Conservation (phyloP, 2,329 filamentous ascomycete species). For the Cladosporium sphaerospermum region DNA sequence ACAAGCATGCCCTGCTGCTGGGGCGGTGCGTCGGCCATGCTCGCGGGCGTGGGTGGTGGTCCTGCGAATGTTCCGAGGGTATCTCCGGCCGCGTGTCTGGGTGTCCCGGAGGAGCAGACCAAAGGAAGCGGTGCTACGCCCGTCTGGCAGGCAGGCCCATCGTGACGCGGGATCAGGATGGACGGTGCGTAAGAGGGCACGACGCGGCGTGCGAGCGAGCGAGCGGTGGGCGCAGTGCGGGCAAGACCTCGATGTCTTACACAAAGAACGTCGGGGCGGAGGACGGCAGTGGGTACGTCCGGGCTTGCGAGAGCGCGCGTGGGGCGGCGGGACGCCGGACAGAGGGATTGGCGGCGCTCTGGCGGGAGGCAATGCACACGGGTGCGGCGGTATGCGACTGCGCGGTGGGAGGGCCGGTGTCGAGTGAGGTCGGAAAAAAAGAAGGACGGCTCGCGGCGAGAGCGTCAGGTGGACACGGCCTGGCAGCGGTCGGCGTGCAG, state of each 20-base stretch:
- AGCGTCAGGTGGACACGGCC: neutral
- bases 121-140: slow-evolving; percentile 9
- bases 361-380: neutral
- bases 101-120: slow-evolving; percentile 10
- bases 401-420: neutral
- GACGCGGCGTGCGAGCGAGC: slow-evolving; percentile 2
- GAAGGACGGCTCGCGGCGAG: neutral
- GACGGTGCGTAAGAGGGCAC: slow-evolving; percentile 3
- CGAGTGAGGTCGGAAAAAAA: neutral
- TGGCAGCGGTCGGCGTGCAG: neutral
- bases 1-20: slow-evolving; percentile 29
- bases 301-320: neutral
- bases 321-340: neutral
- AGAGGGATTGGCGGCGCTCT: neutral
- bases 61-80: neutral
- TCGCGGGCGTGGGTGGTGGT: neutral
- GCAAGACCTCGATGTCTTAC: slow-evolving; percentile 11
- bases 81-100: slow-evolving; percentile 4
- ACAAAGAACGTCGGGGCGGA: slow-evolving; percentile 6
- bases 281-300: neutral
- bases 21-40: slow-evolving; percentile 17
- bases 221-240: slow-evolving; percentile 4
- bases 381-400: neutral
- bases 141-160: slow-evolving; percentile 10
- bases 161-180: slow-evolving; percentile 12